phyloP scores from a whole-genome alignment of 192 early-diverging fungal genomes.

The Phlyctochytrium bullatum region DNA sequence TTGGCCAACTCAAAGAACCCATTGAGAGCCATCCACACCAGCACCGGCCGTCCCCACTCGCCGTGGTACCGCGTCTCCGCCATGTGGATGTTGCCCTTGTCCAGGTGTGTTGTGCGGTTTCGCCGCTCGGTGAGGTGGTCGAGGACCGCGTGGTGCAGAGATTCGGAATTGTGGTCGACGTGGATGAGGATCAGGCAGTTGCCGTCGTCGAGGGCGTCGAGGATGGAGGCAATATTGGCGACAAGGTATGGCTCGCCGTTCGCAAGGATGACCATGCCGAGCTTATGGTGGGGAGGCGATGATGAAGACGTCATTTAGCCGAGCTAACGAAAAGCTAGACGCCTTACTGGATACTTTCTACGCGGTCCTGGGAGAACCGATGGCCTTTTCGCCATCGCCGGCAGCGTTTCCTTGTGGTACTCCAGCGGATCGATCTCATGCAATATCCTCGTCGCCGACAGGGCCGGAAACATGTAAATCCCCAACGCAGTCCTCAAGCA shows the following conservation, averaged over 20 bases:
- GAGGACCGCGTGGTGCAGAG: slow-evolving; percentile 5
- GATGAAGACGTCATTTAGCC: too few species aligned
- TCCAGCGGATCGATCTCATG: slow-evolving; percentile 17
- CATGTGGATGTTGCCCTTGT: slow-evolving; percentile 33
- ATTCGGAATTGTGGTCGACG: slow-evolving; percentile 27
- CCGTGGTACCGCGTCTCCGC: slow-evolving; percentile 29
- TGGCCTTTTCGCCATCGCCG: slow-evolving; percentile 3
- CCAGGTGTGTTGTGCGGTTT: neutral
- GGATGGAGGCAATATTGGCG: too few species aligned
- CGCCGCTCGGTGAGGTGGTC: slow-evolving; percentile 15
- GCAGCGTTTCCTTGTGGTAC: slow-evolving; percentile 19
- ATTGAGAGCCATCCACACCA: slow-evolving; percentile 41
- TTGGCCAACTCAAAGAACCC: slow-evolving; percentile 50
- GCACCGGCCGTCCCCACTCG: slow-evolving; percentile 43
- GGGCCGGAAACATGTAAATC: too few species aligned
- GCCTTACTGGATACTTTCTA: slow-evolving; percentile 6
- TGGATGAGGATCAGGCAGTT: slow-evolving; percentile 43
- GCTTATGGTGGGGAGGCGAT: too few species aligned
- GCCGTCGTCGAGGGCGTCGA: slow-evolving; percentile 42
- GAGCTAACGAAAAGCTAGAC: too few species aligned
- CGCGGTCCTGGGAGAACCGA: neutral
- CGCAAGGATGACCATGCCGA: too few species aligned
- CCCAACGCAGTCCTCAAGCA: too few species aligned
- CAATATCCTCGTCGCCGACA: slow-evolving; percentile 32
- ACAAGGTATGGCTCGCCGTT: too few species aligned